These are phyloP conservation scores for Ambrosia hybrid DNA, from an alignment of 140 eudicot species.

Conservation along the genomic window DNA sequence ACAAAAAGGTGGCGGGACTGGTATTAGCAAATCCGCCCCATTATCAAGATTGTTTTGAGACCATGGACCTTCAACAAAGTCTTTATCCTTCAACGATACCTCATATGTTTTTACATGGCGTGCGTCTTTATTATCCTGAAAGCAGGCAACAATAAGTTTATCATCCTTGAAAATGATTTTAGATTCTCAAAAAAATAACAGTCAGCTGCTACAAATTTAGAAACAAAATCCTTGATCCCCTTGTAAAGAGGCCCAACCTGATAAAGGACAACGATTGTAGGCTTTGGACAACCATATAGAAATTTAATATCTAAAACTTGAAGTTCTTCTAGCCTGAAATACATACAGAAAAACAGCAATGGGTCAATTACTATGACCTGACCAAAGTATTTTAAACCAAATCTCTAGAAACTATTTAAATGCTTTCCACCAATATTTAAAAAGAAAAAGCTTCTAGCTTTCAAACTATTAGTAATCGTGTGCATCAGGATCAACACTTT, in stretches of 20 bases:
- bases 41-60: constrained; percentile 96
- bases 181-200: not conserved
- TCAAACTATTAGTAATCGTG: too few relatives aligned
- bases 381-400: too few relatives aligned
- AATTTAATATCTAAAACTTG: constrained; percentile 95
- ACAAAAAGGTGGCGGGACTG: constrained; percentile 95
- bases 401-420: too few relatives aligned
- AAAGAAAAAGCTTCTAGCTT: too few relatives aligned
- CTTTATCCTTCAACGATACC: constrained; percentile 87
- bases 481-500: too few relatives aligned
- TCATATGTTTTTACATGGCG: constrained; percentile 96
- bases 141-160: constrained; percentile 10
- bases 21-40: constrained; percentile 91
- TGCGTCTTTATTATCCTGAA: constrained; percentile 94
- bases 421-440: too few relatives aligned
- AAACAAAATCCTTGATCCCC: not conserved
- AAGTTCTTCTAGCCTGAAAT: constrained; percentile 96
- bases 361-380: constrained; percentile 2
- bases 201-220: not conserved
- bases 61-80: constrained; percentile 94
- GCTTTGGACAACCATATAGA: constrained; percentile 85
- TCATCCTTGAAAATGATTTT: constrained; percentile 7
- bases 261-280: constrained; percentile 92
- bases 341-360: constrained; percentile 12
- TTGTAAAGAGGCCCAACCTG: constrained; percentile 53